Evolutionary conservation across 2,329 filamentous ascomycete genomes (phyloP).

Genomic region (Endocalyx cinctus): DNA sequence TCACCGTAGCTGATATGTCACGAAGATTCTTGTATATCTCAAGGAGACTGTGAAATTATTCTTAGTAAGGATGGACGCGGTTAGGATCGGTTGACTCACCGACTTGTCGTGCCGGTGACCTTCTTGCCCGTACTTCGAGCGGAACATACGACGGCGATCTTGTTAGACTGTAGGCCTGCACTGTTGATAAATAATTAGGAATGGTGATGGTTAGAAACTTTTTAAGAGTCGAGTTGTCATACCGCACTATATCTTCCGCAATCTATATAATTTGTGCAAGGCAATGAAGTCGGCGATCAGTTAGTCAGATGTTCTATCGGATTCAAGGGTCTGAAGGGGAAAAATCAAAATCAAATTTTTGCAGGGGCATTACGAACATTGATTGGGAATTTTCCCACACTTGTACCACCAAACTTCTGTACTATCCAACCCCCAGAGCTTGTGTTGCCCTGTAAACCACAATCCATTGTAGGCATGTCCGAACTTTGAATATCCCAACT

Average conservation of each 20-base stretch:
- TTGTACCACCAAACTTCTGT: slow-evolving; percentile 94
- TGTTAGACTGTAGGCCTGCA: slow-evolving; percentile 59
- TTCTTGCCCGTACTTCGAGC: slow-evolving; percentile 93
- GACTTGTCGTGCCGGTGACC: slow-evolving; percentile 88
- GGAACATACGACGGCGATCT: slow-evolving; percentile 90
- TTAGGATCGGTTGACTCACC: slow-evolving; percentile 53
- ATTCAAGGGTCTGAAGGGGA: no score
- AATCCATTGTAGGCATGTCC: slow-evolving; percentile 13
- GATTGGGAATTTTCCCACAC: slow-evolving; percentile 86
- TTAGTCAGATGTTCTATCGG: no score
- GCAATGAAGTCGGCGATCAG: no score
- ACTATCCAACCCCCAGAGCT: slow-evolving; percentile 66
- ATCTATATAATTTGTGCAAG: slow-evolving; percentile 38
- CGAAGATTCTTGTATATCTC: slow-evolving; percentile 56
- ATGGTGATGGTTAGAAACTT: no score
- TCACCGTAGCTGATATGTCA: slow-evolving; percentile 47
- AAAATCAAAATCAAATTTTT: slow-evolving; percentile 1
- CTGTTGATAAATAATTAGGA: no score
- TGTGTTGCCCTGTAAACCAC: slow-evolving; percentile 21
- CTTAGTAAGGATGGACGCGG: background rate
- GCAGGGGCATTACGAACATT: slow-evolving; percentile 45
- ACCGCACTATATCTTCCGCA: slow-evolving; percentile 66
- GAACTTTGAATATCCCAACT: slow-evolving; percentile 3
- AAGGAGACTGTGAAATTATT: slow-evolving; percentile 40
- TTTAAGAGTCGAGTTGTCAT: slow-evolving; percentile 27